Evolutionary conservation across 129 eudicot species (phyloP).

Genomic region (Scalesia atractyloides): DNA sequence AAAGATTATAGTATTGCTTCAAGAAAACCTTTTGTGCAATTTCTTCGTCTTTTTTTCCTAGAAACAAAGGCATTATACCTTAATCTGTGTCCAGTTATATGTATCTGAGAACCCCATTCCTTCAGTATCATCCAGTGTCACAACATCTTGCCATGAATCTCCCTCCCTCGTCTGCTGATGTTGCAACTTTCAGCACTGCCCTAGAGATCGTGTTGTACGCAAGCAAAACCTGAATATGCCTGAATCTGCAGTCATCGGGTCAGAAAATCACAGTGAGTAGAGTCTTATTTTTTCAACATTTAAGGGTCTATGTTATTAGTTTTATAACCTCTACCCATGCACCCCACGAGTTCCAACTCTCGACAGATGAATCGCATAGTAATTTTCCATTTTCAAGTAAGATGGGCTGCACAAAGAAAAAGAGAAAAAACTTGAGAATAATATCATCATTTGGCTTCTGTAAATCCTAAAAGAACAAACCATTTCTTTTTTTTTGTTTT

Average conservation of each 20-base stretch:
- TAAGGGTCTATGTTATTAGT: background rate
- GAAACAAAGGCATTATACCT: constrained; percentile 44
- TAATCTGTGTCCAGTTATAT: constrained; percentile 75
- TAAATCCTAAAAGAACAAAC: too few relatives aligned
- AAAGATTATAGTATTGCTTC: too few relatives aligned
- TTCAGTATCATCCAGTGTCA: constrained; percentile 53
- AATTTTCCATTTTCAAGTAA: constrained; percentile 76
- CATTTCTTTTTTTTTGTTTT: too few relatives aligned
- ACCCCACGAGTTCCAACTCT: constrained; percentile 99
- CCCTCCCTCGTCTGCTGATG: constrained; percentile 74
- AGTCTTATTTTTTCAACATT: too few relatives aligned
- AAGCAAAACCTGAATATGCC: constrained; percentile 65
- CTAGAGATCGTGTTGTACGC: constrained; percentile 77
- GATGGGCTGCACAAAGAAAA: constrained; percentile 58
- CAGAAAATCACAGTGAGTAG: background rate
- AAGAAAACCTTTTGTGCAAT: too few relatives aligned
- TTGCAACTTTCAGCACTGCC: constrained; percentile 64
- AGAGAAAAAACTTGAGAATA: background rate
- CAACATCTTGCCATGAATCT: constrained; percentile 65
- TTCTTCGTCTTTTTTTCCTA: too few relatives aligned
- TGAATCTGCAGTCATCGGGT: constrained; percentile 65
- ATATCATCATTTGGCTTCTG: too few relatives aligned
- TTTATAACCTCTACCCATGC: constrained; percentile 86
- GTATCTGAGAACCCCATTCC: constrained; percentile 92
- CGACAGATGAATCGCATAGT: constrained; percentile 95